These are phyloP conservation scores for Metarhizium robertsii DNA, from an alignment of 2,329 filamentous ascomycete genomes.

Conservation along the genomic window DNA sequence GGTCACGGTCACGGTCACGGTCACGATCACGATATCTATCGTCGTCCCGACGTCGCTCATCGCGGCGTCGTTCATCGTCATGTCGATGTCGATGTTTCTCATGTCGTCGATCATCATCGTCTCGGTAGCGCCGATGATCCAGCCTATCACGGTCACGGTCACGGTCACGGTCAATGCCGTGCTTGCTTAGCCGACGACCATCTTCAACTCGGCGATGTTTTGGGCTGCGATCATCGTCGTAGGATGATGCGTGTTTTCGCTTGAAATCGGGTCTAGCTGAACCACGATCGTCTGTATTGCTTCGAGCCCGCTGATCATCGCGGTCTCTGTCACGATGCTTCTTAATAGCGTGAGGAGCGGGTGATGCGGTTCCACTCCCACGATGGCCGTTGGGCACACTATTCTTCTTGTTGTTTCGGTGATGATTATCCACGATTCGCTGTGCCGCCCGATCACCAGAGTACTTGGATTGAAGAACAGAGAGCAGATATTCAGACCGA, in stretches of 20 bases:
- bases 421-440: conserved; percentile 80
- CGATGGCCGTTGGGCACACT: conserved; percentile 49
- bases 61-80: conserved; percentile 22
- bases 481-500: conserved; percentile 87
- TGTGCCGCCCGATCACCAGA: conserved; percentile 67
- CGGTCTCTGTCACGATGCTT: conserved; percentile 40
- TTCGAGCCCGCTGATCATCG: conserved; percentile 42
- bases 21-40: conserved; percentile 14
- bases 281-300: conserved; percentile 40
- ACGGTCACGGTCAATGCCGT: conserved; percentile 18
- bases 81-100: conserved; percentile 26
- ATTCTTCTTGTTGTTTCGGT: conserved; percentile 84
- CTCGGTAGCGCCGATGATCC: conserved; percentile 11
- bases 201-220: conserved; percentile 34
- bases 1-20: conserved; percentile 6
- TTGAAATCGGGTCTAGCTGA: conserved; percentile 47
- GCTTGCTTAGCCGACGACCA: conserved; percentile 25
- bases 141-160: conserved; percentile 3
- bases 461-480: conserved; percentile 83
- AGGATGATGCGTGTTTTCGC: conserved; percentile 45
- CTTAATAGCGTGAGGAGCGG: conserved; percentile 43
- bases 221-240: conserved; percentile 32
- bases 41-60: conserved; percentile 13
- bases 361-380: conserved; percentile 60
- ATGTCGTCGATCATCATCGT: conserved; percentile 15